These are phyloP conservation scores for Xylaria sp. DNA, from an alignment of 2,329 filamentous ascomycete species.

Conservation along the genomic window DNA sequence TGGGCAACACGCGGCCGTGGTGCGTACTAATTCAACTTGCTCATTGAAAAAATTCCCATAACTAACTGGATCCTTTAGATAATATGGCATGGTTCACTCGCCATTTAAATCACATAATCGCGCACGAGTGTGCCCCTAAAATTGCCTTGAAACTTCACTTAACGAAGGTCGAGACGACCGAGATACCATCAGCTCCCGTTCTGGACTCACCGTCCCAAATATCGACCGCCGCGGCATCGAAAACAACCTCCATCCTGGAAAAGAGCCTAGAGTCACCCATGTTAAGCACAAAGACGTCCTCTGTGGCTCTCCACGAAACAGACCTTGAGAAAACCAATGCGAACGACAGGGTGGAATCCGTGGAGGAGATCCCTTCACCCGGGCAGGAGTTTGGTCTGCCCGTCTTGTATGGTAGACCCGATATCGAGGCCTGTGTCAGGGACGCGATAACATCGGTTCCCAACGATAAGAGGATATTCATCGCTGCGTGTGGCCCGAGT, in stretches of 20 bases:
- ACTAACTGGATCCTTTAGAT: conserved; percentile 41
- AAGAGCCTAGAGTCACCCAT: conserved; percentile 30
- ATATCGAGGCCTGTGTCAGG: conserved; percentile 53
- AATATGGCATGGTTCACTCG: conserved; percentile 53
- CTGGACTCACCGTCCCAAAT: conserved; percentile 29
- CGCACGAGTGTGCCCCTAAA: conserved; percentile 52
- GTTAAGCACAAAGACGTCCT: conserved; percentile 33
- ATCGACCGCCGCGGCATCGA: conserved; percentile 25
- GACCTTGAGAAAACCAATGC: conserved; percentile 36
- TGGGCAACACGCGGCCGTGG: conserved; percentile 60
- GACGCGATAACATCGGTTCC: conserved; percentile 50
- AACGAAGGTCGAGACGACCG: conserved; percentile 42
- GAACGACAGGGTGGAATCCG: conserved; percentile 25
- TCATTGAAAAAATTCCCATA: not conserved
- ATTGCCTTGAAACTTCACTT: conserved; percentile 54
- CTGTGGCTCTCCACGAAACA: conserved; percentile 33
- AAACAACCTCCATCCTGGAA: conserved; percentile 30
- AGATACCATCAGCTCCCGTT: conserved; percentile 14
- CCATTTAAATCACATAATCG: conserved; percentile 52
- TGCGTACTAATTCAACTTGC: conserved; percentile 42
- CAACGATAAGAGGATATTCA: conserved; percentile 52
- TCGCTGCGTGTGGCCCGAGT: conserved; percentile 61
- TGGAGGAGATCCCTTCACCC: conserved; percentile 30
- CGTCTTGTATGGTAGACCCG: conserved; percentile 54
- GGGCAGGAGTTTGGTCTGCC: conserved; percentile 42